Evolutionary conservation across 495 filamentous ascomycete genomes (phyloP).

Genomic region (Aspergillus biplanus): DNA sequence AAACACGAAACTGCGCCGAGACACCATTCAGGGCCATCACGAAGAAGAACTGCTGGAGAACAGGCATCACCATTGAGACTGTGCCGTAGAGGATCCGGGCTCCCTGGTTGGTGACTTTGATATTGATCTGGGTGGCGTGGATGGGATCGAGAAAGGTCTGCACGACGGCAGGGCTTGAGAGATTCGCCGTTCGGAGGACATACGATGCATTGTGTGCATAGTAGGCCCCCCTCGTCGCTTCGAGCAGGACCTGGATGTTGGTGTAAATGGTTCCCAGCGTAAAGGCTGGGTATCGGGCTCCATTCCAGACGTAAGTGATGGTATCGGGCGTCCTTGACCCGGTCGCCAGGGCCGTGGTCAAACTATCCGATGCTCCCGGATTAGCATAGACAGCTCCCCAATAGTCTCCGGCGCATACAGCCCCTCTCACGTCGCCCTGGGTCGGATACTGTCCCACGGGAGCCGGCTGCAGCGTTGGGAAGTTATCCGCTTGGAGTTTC

Average conservation of each 20-base stretch:
- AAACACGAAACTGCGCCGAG: conserved; percentile 40
- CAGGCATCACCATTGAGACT: conserved; percentile 40
- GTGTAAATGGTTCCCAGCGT: conserved; percentile 33
- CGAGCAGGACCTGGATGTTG: conserved; percentile 32
- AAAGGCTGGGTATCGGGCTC: conserved; percentile 44
- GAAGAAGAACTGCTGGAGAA: conserved; percentile 56
- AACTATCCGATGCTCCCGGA: conserved; percentile 30
- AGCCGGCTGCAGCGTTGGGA: conserved; percentile 36
- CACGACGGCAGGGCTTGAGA: conserved; percentile 27
- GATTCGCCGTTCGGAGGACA: conserved; percentile 22
- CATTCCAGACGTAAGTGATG: conserved; percentile 49
- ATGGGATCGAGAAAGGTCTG: conserved; percentile 45
- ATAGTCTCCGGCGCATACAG: conserved; percentile 40
- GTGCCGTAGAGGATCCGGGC: conserved; percentile 49
- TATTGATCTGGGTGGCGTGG: conserved; percentile 36
- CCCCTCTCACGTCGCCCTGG: conserved; percentile 25
- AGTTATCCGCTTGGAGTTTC: conserved; percentile 29
- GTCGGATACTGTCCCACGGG: conserved; percentile 26
- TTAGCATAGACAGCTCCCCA: conserved; percentile 45
- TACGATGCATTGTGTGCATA: conserved; percentile 32
- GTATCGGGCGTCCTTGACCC: conserved; percentile 25
- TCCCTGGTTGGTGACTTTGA: conserved; percentile 46
- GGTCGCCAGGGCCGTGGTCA: conserved; percentile 32
- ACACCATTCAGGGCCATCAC: conserved; percentile 41
- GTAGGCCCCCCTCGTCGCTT: conserved; percentile 34